Evolutionary conservation across 2,329 filamentous ascomycete species (phyloP), one percentile per base, ranked within the genome.

Genomic region (Botrytis squamosa): DNA sequence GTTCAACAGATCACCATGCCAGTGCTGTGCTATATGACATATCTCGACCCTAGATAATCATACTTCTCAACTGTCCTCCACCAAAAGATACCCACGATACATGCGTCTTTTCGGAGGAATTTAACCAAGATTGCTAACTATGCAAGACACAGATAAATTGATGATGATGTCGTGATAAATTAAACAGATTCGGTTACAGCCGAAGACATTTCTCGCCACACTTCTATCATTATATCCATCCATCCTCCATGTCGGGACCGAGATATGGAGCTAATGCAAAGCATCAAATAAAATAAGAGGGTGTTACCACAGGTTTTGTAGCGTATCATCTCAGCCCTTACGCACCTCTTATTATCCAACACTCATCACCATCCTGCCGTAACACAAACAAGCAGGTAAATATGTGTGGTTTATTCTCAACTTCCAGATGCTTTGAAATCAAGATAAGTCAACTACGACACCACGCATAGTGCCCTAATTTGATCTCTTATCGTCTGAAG

Each of bases 101-200:
- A n/a, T 42, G 44, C 18, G 22, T 10, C 22, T 57, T 57, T 38
- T 68, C 71, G 71, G 63, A 72, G 71, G 18, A 60, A 60, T 72
- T 68, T 60, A 72, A 59, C 64, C 71, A 60, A 72, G 63, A 72
- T 72, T 72, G 18, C 49, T 22, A 57, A 42, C 49, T 38, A 42
- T 69, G 49, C 66, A n/a, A 38, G 18, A 42, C 66, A 69, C n/a
- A 69, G 49, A 57, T 57, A 57, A n/a, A 69, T 44, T 33, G 36
- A 4, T 42, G 40, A n/a, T 44, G 40, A 29, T 70, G 12, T 20
- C 36, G 36, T 46, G 20, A 46, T 9, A 38, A 57, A 16, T 22
- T 38, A 22, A 57, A 18, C 5, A 29, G 40, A 12, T 57, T 22
- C n/a, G 8, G 36, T 57, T 42, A 18, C 36, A 57, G n/a, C 66